Base-by-base conservation (phyloP, 805 yeast genomes). In the Cyberlindnera sargentensis region DNA sequence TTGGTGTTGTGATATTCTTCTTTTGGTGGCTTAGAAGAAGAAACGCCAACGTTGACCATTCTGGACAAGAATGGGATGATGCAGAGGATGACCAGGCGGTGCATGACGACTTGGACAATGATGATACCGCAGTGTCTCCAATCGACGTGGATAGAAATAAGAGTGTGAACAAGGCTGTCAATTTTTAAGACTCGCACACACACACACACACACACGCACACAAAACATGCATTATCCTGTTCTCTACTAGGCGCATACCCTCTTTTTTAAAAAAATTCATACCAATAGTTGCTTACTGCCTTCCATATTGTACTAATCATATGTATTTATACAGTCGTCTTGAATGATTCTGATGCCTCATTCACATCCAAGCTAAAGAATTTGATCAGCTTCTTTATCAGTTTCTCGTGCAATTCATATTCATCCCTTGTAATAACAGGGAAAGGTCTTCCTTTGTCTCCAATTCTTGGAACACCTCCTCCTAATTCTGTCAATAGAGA, bases 401-500 rank as follows among this genome's bases (percentile, higher is more conserved):
- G 23, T 3, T 30, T 27, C 28, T 41, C 7, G 35, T 51, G 47
- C 27, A 46, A 56, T 51, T 11, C 68, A 49, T 1, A 70, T 72
- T 47, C 62, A 3, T 37, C 47, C 1, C 49, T 41, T 10, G 46
- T 41, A 11, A 49, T 49, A n/a, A 24, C 33, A 5, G 62, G 62
- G 50, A 56, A 57, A 15, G 45, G 47, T 38, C 60, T 43, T 5
- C 62, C 62, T 2, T 41, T 31, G 8, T 31, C 42, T 8, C 49
- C 52, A 6, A 51, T 41, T 20, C 31, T 39, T 6, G 35, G 36
- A 31, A 41, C 41, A 1, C 57, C 57, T 11, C 63, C 62, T 10
- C 69, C 69, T 24, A 64, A 34, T 6, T 48, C 36, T 1, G 55
- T 54, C 32, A 67, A 49, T 2, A 38, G 50, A 4, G 50, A 43